These are phyloP conservation scores for Pharus latifolius DNA, from an alignment of 176 grass and related monocot genomes.

Conservation along the genomic window DNA sequence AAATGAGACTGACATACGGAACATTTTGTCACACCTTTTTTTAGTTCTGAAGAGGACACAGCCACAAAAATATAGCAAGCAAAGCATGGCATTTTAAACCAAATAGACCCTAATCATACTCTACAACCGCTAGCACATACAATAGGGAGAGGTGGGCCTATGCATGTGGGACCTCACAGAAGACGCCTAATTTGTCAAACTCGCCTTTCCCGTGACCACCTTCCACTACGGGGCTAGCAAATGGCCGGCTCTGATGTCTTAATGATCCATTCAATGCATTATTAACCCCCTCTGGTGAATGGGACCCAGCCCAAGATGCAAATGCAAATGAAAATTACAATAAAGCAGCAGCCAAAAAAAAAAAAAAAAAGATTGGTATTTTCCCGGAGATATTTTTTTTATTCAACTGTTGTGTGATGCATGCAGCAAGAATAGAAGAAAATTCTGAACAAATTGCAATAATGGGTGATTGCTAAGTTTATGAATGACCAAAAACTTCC, in stretches of 20 bases:
- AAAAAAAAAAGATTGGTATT: neutral
- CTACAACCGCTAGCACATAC: too few relatives aligned
- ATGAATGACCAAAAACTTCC: constrained; percentile 6
- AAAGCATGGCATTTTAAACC: too few relatives aligned
- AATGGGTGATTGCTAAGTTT: constrained; percentile 5
- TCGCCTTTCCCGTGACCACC: constrained; percentile 19
- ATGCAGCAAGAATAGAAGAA: neutral
- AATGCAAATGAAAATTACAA: neutral
- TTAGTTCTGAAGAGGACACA: too few relatives aligned
- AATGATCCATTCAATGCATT: constrained; percentile 25
- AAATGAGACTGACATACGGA: too few relatives aligned
- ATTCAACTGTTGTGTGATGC: neutral
- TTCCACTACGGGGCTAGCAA: neutral
- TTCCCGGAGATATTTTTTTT: constrained; percentile 5
- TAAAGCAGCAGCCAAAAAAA: neutral
- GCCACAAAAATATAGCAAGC: too few relatives aligned
- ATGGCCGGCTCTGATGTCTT: constrained; percentile 21
- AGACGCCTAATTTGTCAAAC: constrained; percentile 30
- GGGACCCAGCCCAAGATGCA: neutral
- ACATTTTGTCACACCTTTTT: too few relatives aligned
- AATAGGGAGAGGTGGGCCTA: constrained; percentile 11
- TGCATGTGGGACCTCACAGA: neutral
- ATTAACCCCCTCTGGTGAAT: constrained; percentile 1
- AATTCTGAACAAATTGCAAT: neutral
- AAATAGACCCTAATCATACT: too few relatives aligned